Evolutionary conservation across 441 rosid genomes (phyloP).

Genomic region (Dalechampia spathulata): DNA sequence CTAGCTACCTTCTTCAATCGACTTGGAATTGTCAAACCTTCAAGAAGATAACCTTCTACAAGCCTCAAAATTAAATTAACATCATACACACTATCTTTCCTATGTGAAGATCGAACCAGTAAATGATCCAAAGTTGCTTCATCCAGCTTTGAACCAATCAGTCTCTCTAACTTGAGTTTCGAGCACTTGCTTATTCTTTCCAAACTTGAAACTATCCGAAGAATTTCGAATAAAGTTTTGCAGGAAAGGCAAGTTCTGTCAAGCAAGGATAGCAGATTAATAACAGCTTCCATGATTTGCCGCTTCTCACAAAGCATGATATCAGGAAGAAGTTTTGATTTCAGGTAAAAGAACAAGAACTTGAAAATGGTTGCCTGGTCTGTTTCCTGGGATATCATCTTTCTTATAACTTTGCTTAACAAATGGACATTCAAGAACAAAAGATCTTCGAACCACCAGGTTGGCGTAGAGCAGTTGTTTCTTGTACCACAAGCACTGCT

Average conservation of each 20-base stretch:
- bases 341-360: constrained; percentile 39
- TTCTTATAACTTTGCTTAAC: constrained; percentile 23
- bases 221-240: constrained; percentile 32
- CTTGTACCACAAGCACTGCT: constrained; percentile 25
- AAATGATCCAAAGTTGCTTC: constrained; percentile 41
- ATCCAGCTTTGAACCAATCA: constrained; percentile 43
- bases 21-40: constrained; percentile 5
- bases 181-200: constrained; percentile 14
- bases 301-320: constrained; percentile 20
- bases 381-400: constrained; percentile 23
- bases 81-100: constrained; percentile 30
- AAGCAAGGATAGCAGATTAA: constrained; percentile 31
- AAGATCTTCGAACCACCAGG: constrained; percentile 51
- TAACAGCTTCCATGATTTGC: constrained; percentile 20
- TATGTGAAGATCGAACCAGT: constrained; percentile 26
- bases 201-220: constrained; percentile 24
- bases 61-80: constrained; percentile 40
- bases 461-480: constrained; percentile 13
- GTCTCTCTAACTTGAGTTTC: constrained; percentile 26
- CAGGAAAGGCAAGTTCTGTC: constrained; percentile 32
- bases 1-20: constrained; percentile 33
- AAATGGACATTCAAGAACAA: constrained; percentile 28
- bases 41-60: constrained; percentile 21
- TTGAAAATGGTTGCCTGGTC: constrained; percentile 27
- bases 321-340: constrained; percentile 23